Base-by-base conservation (phyloP, 495 filamentous ascomycete genomes). In the Penicillium waksmanii region DNA sequence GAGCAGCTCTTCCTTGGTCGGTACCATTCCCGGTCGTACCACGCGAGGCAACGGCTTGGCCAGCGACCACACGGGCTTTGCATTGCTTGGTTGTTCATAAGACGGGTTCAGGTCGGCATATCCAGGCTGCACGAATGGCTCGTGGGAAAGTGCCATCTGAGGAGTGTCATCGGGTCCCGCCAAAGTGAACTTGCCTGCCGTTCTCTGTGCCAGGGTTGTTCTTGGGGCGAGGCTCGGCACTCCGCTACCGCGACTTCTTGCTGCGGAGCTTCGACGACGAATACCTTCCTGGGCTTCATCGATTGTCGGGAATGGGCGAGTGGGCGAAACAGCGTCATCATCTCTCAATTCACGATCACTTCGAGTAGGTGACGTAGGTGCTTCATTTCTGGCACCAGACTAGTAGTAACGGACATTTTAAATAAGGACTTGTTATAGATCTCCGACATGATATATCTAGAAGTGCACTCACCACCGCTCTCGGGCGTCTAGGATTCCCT, bases 11-110 rank as follows among this genome's bases (percentile, higher is more conserved):
- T 75, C 73, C 43, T 72, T 75, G 8, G 69, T 77, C 5, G 73
- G 74, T 18, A 77, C 72, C 76, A 79, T 82, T 17, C 68, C 73
- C 46, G 78, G 67, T 23, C 81, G 71, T 52, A 81, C 73, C 13
- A 79, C 74, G 57, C 74, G 77, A 4, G 80, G 82, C 21, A 84
- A 56, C 3, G 81, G 79, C 58, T 78, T 79, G 3, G 79, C 77
- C 46, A 83, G 59, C 67, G 75, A 75, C 71, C 75, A 85, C 15
- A 84, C 70, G 0, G 81, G 81, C 60, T 76, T 78, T 9, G 67
- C 61, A 33, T 76, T 77, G 27, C 62, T 57, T 0, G 71, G 51
- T 33, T 78, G 73, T 15, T 78, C 75, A 57, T 83, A 79, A 25
- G 67, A 69, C 2, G 80, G 79, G 55, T 84, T 82, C 4, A 74